Base-by-base conservation (phyloP, 805 yeast species). In the Grigorovia yakushimaensis region DNA sequence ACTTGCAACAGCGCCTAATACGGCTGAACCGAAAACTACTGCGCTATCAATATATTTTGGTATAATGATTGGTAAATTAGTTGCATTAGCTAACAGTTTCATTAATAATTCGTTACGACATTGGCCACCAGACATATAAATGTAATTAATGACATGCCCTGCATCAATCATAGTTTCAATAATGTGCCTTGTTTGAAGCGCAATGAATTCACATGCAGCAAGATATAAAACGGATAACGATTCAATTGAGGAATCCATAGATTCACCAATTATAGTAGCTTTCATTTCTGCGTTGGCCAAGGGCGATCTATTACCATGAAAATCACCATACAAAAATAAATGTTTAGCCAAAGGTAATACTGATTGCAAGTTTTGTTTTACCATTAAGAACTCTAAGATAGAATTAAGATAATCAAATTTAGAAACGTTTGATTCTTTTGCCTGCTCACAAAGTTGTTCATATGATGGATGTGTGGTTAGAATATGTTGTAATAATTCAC, bases 221-320 rank as follows among this genome's bases (percentile, higher is more conserved):
- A 89, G 75, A 62, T 93, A 93, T 55, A 80, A 82, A 50, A 87
- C 64, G 0, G 97, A 96, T 55, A 93, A 72, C 51, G 85, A 87
- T 56, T 88, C 87, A 39, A 93, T 71, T 0, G 95, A 81, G 10
- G 77, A 70, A 63, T 93, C 98, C 95, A 93, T 87, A 2, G 91
- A 79, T 59, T 85, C 88, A 3, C 98, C 98, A 54, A 88, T 83
- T 50, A 93, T 82, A 2, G 89, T 78, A 10, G 97, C 97, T 48
- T 84, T 77, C 98, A 93, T 93, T 48, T 74, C 70, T 9, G 95
- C 88, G 60, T 93, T 97, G 11, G 98, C 97, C 56, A 93, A 82
- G n/a, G 98, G 98, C 1, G 96, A 86, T 64, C 98, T 74, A 69
- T 93, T 93, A 39, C 98, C 98, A 65, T 89, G 95, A 66, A 84